Percentiles rank a stretch among this genome's conserved stretches.
phyloP scores from a whole-genome alignment of 2,329 filamentous ascomycete species.

The Sordariomycetes sp. region DNA sequence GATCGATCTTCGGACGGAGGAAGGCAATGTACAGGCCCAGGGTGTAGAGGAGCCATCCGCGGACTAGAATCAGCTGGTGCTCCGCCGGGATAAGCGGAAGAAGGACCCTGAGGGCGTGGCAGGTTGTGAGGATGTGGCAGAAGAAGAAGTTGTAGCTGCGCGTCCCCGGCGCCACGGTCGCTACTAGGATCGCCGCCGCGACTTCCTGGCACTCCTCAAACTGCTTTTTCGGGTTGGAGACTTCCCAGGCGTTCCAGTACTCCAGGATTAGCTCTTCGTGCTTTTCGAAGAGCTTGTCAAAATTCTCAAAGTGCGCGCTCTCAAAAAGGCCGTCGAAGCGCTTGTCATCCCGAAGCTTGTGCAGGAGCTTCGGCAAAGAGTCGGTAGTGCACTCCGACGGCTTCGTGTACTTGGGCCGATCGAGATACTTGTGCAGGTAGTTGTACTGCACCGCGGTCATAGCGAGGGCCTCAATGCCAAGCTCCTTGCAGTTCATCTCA shows the following conservation, averaged over 20 bases:
- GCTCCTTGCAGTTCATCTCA: slow-evolving; percentile 71
- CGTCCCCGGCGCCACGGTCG: slow-evolving; percentile 40
- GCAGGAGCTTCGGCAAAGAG: slow-evolving; percentile 57
- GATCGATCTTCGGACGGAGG: slow-evolving; percentile 57
- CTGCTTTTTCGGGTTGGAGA: slow-evolving; percentile 56
- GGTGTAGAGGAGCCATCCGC: slow-evolving; percentile 83
- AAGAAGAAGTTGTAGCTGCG: slow-evolving; percentile 73
- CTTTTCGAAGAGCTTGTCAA: slow-evolving; percentile 53
- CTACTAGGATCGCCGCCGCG: slow-evolving; percentile 47
- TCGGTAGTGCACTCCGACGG: slow-evolving; percentile 44
- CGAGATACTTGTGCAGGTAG: slow-evolving; percentile 53
- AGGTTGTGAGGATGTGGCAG: slow-evolving; percentile 70
- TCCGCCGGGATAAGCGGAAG: slow-evolving; percentile 62
- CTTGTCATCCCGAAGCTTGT: slow-evolving; percentile 54
- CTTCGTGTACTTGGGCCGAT: slow-evolving; percentile 57
- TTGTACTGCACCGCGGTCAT: slow-evolving; percentile 47
- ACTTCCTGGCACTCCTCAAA: slow-evolving; percentile 60
- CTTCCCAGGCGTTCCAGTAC: slow-evolving; percentile 82
- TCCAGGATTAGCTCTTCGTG: slow-evolving; percentile 62
- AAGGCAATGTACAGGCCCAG: slow-evolving; percentile 67
- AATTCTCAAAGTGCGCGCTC: slow-evolving; percentile 44
- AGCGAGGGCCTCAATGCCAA: slow-evolving; percentile 79
- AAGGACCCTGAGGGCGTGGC: slow-evolving; percentile 77
- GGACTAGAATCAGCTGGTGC: slow-evolving; percentile 60
- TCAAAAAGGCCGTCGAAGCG: slow-evolving; percentile 56